Evolutionary conservation across 2,329 filamentous ascomycete genomes (phyloP), one percentile per base, ranked within the genome.

Genomic region (Talaromyces sp.): DNA sequence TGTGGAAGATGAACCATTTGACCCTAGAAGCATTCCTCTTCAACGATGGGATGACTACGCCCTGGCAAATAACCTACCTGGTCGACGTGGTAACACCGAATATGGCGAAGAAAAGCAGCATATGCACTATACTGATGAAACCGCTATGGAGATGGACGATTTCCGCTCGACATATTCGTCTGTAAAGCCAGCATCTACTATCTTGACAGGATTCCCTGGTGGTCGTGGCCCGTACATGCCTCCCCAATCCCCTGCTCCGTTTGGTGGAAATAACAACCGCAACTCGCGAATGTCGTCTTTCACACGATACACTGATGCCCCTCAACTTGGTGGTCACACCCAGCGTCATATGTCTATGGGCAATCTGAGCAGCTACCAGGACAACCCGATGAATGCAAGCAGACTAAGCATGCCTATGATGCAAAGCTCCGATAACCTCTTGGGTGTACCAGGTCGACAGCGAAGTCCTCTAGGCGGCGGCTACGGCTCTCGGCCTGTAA

Each of bases 41-140:
- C 94, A 97, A 79, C 88, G 92, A 68, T 99, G 95, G 95, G 95
- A 99, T 76, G 95, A 98, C 76, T 99, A 99, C 72, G 95, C 95
- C 7, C 76, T 88, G 43, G 78, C 85, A 67, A 97, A 98, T 81
- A 91, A 91, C 71, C 88, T 99, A 8, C 95, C 95, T 39, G 95
- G 95, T 19, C 92, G 94, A 66, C 92, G 95, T 66, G 93, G 93
- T 62, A 85, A 87, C 56, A 78, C 78, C 35, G 82, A 83, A 62
- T 80, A 82, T 43, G 90, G 91, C 78, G 91, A 92, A 80, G 79
- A 82, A 68, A 85, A 85, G 70, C 71, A 75, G 62, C 81, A 81
- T 67, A 84, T 87, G 27, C 86, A 81, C 1, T 93, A 92, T 71
- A 86, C 89, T 47, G 90, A 94, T 68, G 88, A 90, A 68, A 82